Percentiles rank a stretch among this genome's conserved stretches.
phyloP scores from a whole-genome alignment of 257 asterid species.

The Ehretia macrophylla region DNA sequence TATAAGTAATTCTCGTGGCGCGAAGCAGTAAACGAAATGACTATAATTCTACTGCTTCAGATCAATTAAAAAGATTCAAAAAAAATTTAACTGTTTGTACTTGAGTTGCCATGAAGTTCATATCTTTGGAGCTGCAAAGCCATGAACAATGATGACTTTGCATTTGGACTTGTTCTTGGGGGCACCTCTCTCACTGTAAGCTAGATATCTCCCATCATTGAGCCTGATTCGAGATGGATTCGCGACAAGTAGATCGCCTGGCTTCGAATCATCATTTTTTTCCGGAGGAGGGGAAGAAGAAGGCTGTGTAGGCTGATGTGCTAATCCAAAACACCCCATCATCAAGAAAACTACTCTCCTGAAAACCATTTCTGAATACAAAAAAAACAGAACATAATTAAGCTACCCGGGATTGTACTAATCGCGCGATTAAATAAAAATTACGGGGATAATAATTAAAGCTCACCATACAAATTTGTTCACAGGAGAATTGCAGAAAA shows the following conservation, averaged over 20 bases:
- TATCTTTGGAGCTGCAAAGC: conserved; percentile 84
- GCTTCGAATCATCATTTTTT: not conserved
- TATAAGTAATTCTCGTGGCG: not conserved
- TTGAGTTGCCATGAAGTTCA: conserved; percentile 77
- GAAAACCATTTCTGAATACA: conserved; percentile 56
- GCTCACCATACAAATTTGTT: too few relatives aligned
- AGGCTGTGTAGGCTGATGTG: conserved; percentile 55
- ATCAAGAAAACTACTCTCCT: conserved; percentile 54
- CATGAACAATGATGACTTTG: conserved; percentile 74
- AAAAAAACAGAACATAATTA: too few relatives aligned
- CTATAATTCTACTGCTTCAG: not conserved
- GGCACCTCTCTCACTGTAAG: conserved; percentile 79
- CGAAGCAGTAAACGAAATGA: not conserved
- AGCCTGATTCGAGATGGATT: conserved; percentile 41
- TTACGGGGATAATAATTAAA: too few relatives aligned
- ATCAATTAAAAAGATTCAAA: too few relatives aligned
- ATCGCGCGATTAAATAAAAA: too few relatives aligned
- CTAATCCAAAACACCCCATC: conserved; percentile 79
- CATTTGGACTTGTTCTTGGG: conserved; percentile 56
- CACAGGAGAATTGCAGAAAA: too few relatives aligned
- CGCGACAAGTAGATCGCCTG: not conserved
- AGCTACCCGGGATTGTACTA: too few relatives aligned
- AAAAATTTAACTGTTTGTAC: too few relatives aligned
- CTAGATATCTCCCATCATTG: conserved; percentile 79
- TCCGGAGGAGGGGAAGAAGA: conserved; percentile 17